Evolutionary conservation across 2,329 filamentous ascomycete genomes (phyloP).

Genomic region (Nannizziopsis barbatae): DNA sequence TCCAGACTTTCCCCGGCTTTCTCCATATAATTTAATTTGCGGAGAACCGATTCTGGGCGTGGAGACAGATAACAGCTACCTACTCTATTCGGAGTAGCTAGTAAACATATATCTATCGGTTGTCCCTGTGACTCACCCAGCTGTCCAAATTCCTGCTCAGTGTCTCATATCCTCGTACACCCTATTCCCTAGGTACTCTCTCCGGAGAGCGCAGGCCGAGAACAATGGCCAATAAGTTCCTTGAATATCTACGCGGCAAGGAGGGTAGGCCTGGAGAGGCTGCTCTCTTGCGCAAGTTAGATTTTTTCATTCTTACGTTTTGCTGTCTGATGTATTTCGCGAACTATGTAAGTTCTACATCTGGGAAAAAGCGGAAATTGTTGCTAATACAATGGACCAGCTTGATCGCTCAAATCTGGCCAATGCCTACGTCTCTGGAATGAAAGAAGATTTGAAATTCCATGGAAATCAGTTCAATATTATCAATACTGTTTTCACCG

Average conservation of each 20-base stretch:
- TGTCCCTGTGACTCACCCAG: background rate
- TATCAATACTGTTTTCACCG: constrained; percentile 33
- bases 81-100: background rate
- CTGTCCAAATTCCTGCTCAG: background rate
- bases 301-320: constrained; percentile 38
- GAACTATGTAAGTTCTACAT: constrained; percentile 24
- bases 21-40: too few species aligned
- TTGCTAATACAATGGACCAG: constrained; percentile 9
- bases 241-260: constrained; percentile 15
- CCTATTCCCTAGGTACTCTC: background rate
- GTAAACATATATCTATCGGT: background rate
- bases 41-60: too few species aligned
- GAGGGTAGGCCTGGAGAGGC: constrained; percentile 16
- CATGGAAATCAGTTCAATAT: constrained; percentile 29
- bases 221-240: constrained; percentile 11
- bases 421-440: constrained; percentile 33
- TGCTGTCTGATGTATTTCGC: constrained; percentile 39
- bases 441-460: constrained; percentile 30
- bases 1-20: too few species aligned
- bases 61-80: background rate
- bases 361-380: too few species aligned
- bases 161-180: background rate
- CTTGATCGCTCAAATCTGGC: constrained; percentile 35
- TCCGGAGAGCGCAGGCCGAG: background rate
- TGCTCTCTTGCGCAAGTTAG: constrained; percentile 39